Evolutionary conservation across 2,329 filamentous ascomycete species (phyloP).

Genomic region (Colletotrichum trifolii): DNA sequence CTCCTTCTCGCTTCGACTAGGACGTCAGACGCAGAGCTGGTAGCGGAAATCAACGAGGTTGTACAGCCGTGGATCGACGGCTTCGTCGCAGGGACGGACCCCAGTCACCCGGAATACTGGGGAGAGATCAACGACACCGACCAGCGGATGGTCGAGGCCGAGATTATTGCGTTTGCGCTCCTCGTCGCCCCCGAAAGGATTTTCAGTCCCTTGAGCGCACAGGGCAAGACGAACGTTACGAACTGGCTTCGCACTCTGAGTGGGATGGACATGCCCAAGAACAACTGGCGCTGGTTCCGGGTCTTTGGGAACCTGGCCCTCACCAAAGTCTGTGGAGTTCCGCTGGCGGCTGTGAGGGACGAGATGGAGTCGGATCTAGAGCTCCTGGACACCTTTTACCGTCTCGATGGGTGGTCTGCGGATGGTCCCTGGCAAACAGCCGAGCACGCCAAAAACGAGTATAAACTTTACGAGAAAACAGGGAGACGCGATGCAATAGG

Average conservation of each 20-base stretch:
- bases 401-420: conserved; percentile 57
- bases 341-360: conserved; percentile 45
- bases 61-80: conserved; percentile 46
- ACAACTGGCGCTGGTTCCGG: conserved; percentile 65
- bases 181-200: conserved; percentile 52
- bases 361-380: conserved; percentile 55
- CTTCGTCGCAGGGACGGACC: conserved; percentile 47
- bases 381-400: conserved; percentile 57
- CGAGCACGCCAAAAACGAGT: conserved; percentile 37
- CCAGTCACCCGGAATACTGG: conserved; percentile 56
- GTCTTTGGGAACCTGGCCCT: conserved; percentile 61
- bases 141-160: conserved; percentile 66
- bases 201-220: conserved; percentile 46
- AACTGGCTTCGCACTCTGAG: conserved; percentile 57
- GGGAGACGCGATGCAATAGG: conserved; percentile 40
- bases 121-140: conserved; percentile 56
- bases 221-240: conserved; percentile 49
- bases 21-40: conserved; percentile 16
- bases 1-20: conserved; percentile 54
- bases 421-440: conserved; percentile 55
- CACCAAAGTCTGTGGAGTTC: conserved; percentile 52
- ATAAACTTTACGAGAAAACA: conserved; percentile 26
- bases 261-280: conserved; percentile 56
- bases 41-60: conserved; percentile 15
- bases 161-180: conserved; percentile 61